Conservation (phyloP, 345 rosid species). For the Cardiospermum halicacabum region DNA sequence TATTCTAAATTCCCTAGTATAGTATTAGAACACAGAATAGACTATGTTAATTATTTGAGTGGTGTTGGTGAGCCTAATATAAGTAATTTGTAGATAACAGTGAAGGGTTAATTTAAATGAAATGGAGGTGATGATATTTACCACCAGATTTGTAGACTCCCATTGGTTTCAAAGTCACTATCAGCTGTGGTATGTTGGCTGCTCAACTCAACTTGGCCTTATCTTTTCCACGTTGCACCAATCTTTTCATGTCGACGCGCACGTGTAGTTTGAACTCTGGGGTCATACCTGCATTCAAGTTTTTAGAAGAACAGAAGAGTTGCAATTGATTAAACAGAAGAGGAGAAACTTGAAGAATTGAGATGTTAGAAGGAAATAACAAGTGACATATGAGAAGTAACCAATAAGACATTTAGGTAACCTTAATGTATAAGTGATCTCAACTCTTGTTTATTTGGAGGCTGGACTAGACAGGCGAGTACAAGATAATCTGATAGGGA, state of each 20-base stretch:
- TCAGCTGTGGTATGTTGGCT: background rate
- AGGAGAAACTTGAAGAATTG: background rate
- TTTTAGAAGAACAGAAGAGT: background rate
- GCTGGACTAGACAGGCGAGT: background rate
- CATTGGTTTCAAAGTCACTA: background rate
- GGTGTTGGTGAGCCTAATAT: background rate
- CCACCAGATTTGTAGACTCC: background rate
- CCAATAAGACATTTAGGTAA: background rate
- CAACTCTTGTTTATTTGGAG: background rate
- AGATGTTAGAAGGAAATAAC: background rate
- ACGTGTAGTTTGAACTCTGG: background rate
- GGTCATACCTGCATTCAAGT: background rate
- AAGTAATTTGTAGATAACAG: background rate
- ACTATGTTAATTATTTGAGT: background rate
- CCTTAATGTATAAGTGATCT: background rate
- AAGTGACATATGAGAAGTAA: background rate
- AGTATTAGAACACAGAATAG: background rate
- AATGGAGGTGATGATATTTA: conserved; percentile 1
- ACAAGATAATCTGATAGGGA: background rate
- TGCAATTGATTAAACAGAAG: background rate
- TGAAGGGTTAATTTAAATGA: background rate
- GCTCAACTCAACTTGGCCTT: background rate
- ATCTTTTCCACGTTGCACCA: background rate
- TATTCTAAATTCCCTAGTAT: background rate
- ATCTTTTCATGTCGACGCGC: background rate